Evolutionary conservation across 441 rosid species (phyloP), one percentile per base, ranked within the genome.

Genomic region (Arabidopsis hybrid): DNA sequence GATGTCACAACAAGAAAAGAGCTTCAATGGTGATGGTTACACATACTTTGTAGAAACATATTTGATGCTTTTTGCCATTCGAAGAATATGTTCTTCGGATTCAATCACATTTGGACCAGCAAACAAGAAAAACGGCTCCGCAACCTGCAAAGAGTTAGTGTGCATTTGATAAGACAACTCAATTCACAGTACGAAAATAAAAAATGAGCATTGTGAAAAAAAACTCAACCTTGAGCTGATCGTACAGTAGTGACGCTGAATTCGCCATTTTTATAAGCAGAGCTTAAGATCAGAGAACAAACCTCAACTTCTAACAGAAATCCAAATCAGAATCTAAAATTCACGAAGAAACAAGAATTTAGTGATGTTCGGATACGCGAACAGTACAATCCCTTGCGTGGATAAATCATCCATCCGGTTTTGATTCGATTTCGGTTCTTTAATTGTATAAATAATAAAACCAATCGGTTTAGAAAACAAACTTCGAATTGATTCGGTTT

Each of bases 31-130:
- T 32, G 49, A 59, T 9, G 34, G 9, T 2, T 10, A 43, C 3
- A 65, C 89, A 16, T 73, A 91, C 95, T 84, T 93, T 9, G 85
- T 72, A 7, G 92, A 40, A 13, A 91, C 76, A 6, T 68, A 39
- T 85, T 89, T 93, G 32, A 93, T 80, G 73, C 81, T 84, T 21
- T 74, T 82, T 50, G 98, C 95, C 97, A 93, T 93, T 56, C 69
- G 74, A 42, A 91, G 74, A 79, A 85, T 67, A 76, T 93, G 97
- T 69, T 93, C 93, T 71, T 93, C 97, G 1, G 97, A 91, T 85
- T 93, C 97, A 58, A 91, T 93, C 78, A 91, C 97, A 86, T 91
- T 91, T 78, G 95, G 98, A 59, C 97, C 98, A 1, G 97, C 98
- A 59, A 93, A 71, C 75, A 93, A 72, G 86, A 93, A 93, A 71